Base-by-base conservation (phyloP, 352 stramenopile genomes). In the Plasmopara halstedii region DNA sequence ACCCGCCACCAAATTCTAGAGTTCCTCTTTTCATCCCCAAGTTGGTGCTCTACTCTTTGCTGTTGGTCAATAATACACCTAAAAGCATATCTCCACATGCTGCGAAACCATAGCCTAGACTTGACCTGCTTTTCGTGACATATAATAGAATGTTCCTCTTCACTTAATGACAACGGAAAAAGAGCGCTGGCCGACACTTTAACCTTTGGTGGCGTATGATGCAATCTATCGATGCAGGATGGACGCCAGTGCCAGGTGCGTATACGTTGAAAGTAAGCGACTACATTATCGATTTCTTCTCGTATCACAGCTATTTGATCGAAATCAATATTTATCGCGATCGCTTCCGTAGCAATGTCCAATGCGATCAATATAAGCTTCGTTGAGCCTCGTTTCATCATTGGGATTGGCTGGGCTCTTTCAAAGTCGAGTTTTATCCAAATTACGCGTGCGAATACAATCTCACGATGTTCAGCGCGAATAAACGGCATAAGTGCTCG, bases 401-500 rank as follows among this genome's bases (percentile, higher is more conserved):
- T 9, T 22, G 23, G 46, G 4, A 39, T 36, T 42, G 27, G 27
- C 14, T 39, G 20, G 6, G 25, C 5, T 6, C 59, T 62, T 14
- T 62, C 48, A 7, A 87, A 59, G 36, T 88, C 78, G 5, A 85
- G 47, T 23, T 88, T 86, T 40, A 84, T 20, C 72, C 77, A 85
- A 13, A 88, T 39, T 15, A 64, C 64, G 1, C 60, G 66, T 19
- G 74, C 58, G 29, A 69, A 70, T 10, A 75, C 54, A 10, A 90
- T 37, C 19, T 85, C 76, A 13, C 71, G 53, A 4, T 50, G 55
- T 15, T 46, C 27, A 15, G 74, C 56, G 1, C 64, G 50, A 18
- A 11, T n/a, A 17, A 78, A 73, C 4, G 52, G 49, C 27, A 66
- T 42, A 5, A 52, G 29, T 14, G 48, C 64, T 10, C 59, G 52